Conservation (phyloP, 768 basidiomycete species). For the Lactarius hatsudake region DNA sequence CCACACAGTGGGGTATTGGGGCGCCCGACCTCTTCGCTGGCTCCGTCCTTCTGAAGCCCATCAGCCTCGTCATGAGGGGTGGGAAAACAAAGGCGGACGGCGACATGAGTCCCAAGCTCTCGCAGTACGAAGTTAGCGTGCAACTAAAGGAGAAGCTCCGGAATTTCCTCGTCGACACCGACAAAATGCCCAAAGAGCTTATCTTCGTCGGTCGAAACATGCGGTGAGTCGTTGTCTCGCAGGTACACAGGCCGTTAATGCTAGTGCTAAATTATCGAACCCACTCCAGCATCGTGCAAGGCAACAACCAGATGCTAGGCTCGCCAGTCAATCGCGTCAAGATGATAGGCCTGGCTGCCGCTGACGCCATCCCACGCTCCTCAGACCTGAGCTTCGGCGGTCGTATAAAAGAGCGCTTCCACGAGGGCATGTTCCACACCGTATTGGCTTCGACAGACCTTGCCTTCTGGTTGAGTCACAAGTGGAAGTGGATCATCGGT, state of each 20-base stretch:
- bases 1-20: slow-evolving; percentile 65
- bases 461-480: slow-evolving; percentile 54
- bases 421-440: slow-evolving; percentile 58
- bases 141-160: slow-evolving; percentile 65
- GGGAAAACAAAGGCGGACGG: slow-evolving; percentile 30
- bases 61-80: slow-evolving; percentile 39
- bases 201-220: slow-evolving; percentile 77
- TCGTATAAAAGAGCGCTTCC: slow-evolving; percentile 51
- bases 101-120: slow-evolving; percentile 38
- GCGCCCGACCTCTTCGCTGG: slow-evolving; percentile 72
- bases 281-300: slow-evolving; percentile 38
- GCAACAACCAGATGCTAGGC: slow-evolving; percentile 78
- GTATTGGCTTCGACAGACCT: slow-evolving; percentile 70
- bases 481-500: slow-evolving; percentile 20
- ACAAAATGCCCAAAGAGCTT: slow-evolving; percentile 73
- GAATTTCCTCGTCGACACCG: slow-evolving; percentile 67
- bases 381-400: slow-evolving; percentile 41
- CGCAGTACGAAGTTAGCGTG: slow-evolving; percentile 68
- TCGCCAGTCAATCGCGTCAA: slow-evolving; percentile 90
- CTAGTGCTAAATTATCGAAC: not conserved
- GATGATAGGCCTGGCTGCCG: slow-evolving; percentile 82
- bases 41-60: slow-evolving; percentile 65
- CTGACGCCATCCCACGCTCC: slow-evolving; percentile 55
- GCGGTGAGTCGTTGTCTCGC: slow-evolving; percentile 41
- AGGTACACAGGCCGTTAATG: not conserved